Percentiles rank a stretch among this genome's conserved stretches.
Evolutionary conservation across 768 basidiomycete genomes (phyloP).

Genomic region (Leccinum subtestaceum): DNA sequence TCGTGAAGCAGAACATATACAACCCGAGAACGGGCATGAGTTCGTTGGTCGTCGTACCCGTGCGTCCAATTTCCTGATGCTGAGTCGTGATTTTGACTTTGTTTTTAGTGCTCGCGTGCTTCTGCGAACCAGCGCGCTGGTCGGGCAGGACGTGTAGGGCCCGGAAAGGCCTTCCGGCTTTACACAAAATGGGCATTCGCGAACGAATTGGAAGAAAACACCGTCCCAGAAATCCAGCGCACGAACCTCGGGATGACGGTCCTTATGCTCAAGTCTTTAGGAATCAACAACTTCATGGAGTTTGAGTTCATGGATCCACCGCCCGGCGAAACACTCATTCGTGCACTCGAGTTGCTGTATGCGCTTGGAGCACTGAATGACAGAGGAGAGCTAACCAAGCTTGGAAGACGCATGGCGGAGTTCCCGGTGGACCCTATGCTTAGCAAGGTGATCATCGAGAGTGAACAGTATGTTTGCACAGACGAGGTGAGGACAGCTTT

Average conservation of each 20-base stretch:
- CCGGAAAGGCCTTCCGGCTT: constrained; percentile 96
- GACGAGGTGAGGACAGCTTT: constrained; percentile 71
- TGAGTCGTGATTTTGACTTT: background rate
- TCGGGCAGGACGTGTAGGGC: constrained; percentile 95
- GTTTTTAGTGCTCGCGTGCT: constrained; percentile 82
- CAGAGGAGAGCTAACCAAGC: constrained; percentile 93
- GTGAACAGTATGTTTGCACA: constrained; percentile 90
- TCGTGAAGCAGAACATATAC: constrained; percentile 98
- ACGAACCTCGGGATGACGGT: constrained; percentile 97
- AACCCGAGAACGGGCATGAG: constrained; percentile 99
- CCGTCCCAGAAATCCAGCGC: constrained; percentile 98
- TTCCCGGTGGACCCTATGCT: constrained; percentile 99
- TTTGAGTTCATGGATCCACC: constrained; percentile 99
- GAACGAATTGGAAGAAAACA: constrained; percentile 96
- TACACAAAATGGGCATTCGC: constrained; percentile 98
- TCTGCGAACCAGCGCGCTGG: constrained; percentile 98
- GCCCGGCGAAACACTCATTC: constrained; percentile 95
- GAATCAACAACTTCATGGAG: constrained; percentile 96
- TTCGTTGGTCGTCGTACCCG: constrained; percentile 91
- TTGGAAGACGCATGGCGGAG: constrained; percentile 96
- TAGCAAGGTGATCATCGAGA: constrained; percentile 93
- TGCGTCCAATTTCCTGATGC: constrained; percentile 38
- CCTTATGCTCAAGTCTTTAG: constrained; percentile 89
- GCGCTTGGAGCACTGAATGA: constrained; percentile 96
- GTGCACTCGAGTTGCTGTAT: constrained; percentile 90